Percentiles rank a stretch among this genome's conserved stretches.
phyloP scores from a whole-genome alignment of 1,284 basidiomycete species.

The Rugosomyces carneus region DNA sequence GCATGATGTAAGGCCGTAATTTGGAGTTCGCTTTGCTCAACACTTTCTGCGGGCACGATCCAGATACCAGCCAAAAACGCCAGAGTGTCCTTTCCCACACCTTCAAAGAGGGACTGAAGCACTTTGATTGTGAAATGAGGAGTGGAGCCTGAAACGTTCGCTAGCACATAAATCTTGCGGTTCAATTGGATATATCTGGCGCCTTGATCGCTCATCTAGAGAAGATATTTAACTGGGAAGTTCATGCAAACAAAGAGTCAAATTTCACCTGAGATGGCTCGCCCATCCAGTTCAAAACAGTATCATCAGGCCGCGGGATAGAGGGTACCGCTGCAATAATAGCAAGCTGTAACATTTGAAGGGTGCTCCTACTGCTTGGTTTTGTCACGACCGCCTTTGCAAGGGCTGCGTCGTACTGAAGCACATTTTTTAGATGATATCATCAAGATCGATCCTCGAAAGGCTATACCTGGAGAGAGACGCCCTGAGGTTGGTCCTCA shows the following conservation, averaged over 20 bases:
- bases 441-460: not conserved
- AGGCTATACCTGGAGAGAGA: conserved; percentile 35
- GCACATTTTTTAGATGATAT: not conserved
- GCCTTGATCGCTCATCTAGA: conserved; percentile 22
- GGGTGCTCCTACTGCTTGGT: conserved; percentile 50
- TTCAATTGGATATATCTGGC: conserved; percentile 48
- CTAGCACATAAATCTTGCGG: conserved; percentile 57
- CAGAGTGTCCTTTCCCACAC: conserved; percentile 67
- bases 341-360: conserved; percentile 49
- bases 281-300: conserved; percentile 44
- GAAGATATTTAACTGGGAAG: not conserved
- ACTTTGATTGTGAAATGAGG: conserved; percentile 49
- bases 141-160: conserved; percentile 43
- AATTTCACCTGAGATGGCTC: conserved; percentile 26
- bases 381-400: conserved; percentile 47
- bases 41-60: conserved; percentile 26
- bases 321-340: conserved; percentile 42
- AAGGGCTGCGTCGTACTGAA: conserved; percentile 25
- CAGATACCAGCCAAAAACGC: conserved; percentile 76
- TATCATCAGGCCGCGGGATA: conserved; percentile 39
- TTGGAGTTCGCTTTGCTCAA: conserved; percentile 26
- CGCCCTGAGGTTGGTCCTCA: conserved; percentile 36
- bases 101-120: conserved; percentile 62
- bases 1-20: conserved; percentile 55
- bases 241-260: not conserved